Conservation (phyloP, 2,329 filamentous ascomycete species). For the Mycocentrospora acerina region DNA sequence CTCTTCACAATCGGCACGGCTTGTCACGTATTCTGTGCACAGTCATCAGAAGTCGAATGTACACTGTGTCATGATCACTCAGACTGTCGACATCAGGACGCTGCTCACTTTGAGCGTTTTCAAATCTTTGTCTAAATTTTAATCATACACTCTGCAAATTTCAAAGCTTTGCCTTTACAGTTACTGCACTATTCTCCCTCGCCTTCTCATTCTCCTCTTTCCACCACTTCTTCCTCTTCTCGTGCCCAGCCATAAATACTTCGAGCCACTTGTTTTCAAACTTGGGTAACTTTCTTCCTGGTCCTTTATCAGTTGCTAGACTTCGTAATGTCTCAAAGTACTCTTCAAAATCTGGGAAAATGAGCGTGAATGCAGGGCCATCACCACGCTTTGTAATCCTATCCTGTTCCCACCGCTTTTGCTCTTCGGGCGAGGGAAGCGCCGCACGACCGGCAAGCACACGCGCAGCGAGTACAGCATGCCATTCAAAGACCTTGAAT, state of each 20-base stretch:
- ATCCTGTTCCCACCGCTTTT: conserved; percentile 59
- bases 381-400: conserved; percentile 58
- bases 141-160: too few relatives aligned
- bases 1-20: too few relatives aligned
- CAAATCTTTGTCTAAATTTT: too few relatives aligned
- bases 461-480: conserved; percentile 63
- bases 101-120: too few relatives aligned
- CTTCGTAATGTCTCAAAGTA: conserved; percentile 62
- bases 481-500: conserved; percentile 70
- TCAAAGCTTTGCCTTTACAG: too few relatives aligned
- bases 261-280: conserved; percentile 53
- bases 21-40: too few relatives aligned
- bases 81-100: too few relatives aligned
- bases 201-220: conserved; percentile 51
- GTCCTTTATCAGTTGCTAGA: conserved; percentile 51
- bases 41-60: too few relatives aligned
- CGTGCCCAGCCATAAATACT: conserved; percentile 57
- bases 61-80: too few relatives aligned
- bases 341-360: conserved; percentile 64
- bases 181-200: too few relatives aligned
- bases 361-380: conserved; percentile 56
- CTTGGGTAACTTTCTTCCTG: conserved; percentile 47
- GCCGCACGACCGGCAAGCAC: conserved; percentile 57
- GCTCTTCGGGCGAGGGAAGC: conserved; percentile 53
- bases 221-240: conserved; percentile 62